Base-by-base conservation (phyloP, 345 rosid species). In the Murraya koenigii region DNA sequence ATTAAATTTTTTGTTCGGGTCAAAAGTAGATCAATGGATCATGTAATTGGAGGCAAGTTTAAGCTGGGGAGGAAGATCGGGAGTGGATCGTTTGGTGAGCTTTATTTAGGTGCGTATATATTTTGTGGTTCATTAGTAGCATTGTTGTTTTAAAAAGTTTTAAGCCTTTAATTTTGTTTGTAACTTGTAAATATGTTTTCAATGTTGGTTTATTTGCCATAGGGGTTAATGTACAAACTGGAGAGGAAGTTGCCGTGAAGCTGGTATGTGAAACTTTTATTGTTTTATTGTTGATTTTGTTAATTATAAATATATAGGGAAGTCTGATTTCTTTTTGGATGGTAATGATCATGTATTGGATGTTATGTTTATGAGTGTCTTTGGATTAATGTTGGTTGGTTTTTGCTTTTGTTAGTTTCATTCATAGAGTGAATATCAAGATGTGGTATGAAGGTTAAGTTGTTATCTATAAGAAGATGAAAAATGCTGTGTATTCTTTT, bases 31-130 rank as follows among this genome's bases (percentile, higher is more conserved):
- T 79, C 86, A 35, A 87, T 90, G 87, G 98, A 91, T 75, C 91
- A 82, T 54, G 78, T 82, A 55, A 86, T 92, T 72, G 98, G 97
- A 71, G 95, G 90, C n/a, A 95, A 92, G 82, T 95, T 85, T 82
- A 95, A 88, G 94, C 91, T 95, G 19, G 98, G 98, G 55, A 85
- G 98, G 68, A 95, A 95, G 93, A 94, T 95, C 81, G 98, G 98
- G 67, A 93, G 98, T 82, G 98, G 98, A 83, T 93, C 97, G 6
- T 93, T 95, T 69, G 98, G 98, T 56, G 98, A 95, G 78, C 89
- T 95, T 14, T 93, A 87, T 58, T 58, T 93, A 77, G 98, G 99
- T 95, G 87, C 62, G 74, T 55, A 17, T 55, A 17, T 63, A 38
- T 49, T 4, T 59, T 77, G 30, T n/a, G 38, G 61, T 36, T 56